Percentiles rank a stretch among this genome's conserved stretches.
Conservation (phyloP, 2,329 filamentous ascomycete genomes). For the Neocatenulostroma microsporum region DNA sequence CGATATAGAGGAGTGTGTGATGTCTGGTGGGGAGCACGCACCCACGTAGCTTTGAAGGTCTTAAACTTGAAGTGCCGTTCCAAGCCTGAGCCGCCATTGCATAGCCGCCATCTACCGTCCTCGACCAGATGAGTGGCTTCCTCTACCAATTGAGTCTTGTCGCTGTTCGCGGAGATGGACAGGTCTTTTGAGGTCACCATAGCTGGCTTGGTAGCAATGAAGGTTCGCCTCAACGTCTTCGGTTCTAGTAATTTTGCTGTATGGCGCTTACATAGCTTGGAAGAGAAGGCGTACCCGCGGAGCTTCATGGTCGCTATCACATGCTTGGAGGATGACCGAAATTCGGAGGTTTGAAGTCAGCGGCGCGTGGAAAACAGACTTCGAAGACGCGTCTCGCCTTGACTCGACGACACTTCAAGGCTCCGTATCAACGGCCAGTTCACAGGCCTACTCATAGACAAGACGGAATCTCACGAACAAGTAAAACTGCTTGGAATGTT, state of each 20-base stretch:
- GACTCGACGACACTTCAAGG: no score
- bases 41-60: constrained; percentile 34
- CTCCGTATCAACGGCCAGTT: background rate
- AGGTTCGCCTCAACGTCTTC: background rate
- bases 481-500: no score
- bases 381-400: no score
- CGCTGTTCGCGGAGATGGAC: constrained; percentile 17
- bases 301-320: no score
- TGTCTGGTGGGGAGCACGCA: constrained; percentile 14
- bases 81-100: constrained; percentile 26
- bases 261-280: no score
- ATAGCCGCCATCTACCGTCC: constrained; percentile 27
- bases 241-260: no score
- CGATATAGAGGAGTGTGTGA: constrained; percentile 19
- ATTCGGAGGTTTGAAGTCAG: no score
- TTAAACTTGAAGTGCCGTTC: constrained; percentile 32
- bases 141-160: constrained; percentile 10
- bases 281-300: no score
- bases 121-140: constrained; percentile 21
- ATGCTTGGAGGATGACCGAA: no score
- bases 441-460: background rate
- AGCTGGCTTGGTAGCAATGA: background rate
- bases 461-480: background rate
- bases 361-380: no score
- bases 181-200: constrained; percentile 7